Evolutionary conservation across 305 asterid species (phyloP).

Genomic region (Fraxinus paxiana): DNA sequence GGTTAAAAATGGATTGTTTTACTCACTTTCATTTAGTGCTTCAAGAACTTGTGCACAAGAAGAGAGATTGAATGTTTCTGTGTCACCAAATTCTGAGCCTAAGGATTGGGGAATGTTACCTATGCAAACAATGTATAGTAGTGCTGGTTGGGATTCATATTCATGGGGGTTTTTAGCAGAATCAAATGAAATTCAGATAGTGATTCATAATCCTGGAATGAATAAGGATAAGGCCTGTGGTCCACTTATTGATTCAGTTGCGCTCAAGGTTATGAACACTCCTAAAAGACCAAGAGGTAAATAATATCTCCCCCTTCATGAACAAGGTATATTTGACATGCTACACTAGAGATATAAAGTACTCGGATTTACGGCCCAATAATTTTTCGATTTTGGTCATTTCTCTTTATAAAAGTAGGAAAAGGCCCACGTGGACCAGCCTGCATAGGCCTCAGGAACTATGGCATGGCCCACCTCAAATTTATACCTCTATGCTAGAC

Average conservation of each 20-base stretch:
- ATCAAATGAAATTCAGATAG: slow-evolving; percentile 37
- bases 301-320: not conserved
- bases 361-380: no score
- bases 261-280: slow-evolving; percentile 37
- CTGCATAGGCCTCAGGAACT: no score
- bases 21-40: slow-evolving; percentile 54
- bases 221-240: slow-evolving; percentile 58
- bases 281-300: slow-evolving; percentile 40
- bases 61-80: slow-evolving; percentile 49
- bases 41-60: slow-evolving; percentile 70
- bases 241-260: slow-evolving; percentile 58
- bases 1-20: slow-evolving; percentile 40
- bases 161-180: slow-evolving; percentile 69
- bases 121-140: slow-evolving; percentile 65
- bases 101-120: slow-evolving; percentile 56
- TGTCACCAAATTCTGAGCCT: slow-evolving; percentile 35
- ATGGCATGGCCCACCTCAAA: not conserved
- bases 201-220: slow-evolving; percentile 50
- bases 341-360: no score
- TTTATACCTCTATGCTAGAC: not conserved
- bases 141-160: slow-evolving; percentile 73
- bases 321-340: not conserved
- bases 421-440: no score
- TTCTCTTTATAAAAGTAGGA: no score
- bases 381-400: no score